phyloP scores from a whole-genome alignment of 1,284 basidiomycete species.

The Austroboletus rostrupii region DNA sequence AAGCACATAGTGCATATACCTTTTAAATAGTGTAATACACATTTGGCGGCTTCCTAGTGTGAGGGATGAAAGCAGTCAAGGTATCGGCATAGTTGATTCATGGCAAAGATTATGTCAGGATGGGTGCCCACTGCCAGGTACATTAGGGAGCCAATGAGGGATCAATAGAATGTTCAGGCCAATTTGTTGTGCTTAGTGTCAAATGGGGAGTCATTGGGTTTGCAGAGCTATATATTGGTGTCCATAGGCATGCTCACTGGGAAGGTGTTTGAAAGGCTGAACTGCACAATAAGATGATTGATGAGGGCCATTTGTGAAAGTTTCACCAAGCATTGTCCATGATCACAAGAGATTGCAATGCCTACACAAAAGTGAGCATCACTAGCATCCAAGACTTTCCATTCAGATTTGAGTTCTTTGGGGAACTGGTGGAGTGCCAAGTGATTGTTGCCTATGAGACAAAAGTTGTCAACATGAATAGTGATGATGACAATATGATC shows the following conservation, averaged over 20 bases:
- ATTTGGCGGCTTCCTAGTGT: too few species aligned
- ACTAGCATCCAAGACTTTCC: too few species aligned
- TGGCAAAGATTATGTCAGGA: too few species aligned
- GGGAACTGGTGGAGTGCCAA: too few species aligned
- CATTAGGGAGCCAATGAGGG: not conserved
- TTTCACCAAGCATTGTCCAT: not conserved
- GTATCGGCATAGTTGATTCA: too few species aligned
- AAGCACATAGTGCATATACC: not conserved
- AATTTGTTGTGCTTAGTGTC: not conserved
- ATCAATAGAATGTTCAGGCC: not conserved
- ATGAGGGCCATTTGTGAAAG: not conserved
- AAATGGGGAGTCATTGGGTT: not conserved
- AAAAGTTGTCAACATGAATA: not conserved
- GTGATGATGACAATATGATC: not conserved
- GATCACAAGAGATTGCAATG: too few species aligned
- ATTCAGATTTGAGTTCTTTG: too few species aligned
- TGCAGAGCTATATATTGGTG: not conserved
- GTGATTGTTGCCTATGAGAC: too few species aligned
- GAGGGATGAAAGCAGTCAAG: too few species aligned
- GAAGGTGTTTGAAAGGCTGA: not conserved
- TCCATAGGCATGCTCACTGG: not conserved
- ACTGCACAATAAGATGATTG: not conserved
- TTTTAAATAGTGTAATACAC: not conserved
- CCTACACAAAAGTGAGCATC: too few species aligned
- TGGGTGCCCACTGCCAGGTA: too few species aligned